Base-by-base conservation (phyloP, 306 rosid species). In the Datisca glomerata region DNA sequence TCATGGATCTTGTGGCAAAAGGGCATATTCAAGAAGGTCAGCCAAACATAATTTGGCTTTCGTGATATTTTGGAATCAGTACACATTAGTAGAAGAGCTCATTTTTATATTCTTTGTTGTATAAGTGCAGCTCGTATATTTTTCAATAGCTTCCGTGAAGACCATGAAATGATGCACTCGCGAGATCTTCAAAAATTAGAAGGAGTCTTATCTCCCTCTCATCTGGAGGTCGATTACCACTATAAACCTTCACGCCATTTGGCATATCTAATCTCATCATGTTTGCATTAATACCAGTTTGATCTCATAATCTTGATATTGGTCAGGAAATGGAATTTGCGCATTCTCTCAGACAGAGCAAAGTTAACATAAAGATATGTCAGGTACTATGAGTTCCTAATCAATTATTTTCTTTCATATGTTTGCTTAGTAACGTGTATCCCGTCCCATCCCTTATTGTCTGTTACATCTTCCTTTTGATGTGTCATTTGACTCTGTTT, bases 321-420 rank as follows among this genome's bases (percentile, higher is more conserved):
- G 12, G 41, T 37, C 46, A 80, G 98, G 98, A 91, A 73, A 91
- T 91, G 94, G 94, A 91, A 55, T 91, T 91, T 22, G 94, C 98
- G 43, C 96, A 84, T 69, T 63, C 96, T 5, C 91, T 84, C 36
- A 74, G 95, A 74, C 62, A 77, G 62, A 63, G 81, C 71, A 89
- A 89, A 68, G 84, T 89, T 68, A 83, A 72, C 69, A 89, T 89
- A 47, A 89, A 89, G 81, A 79, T 89, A 53, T 83, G 97, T 64
- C 83, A 72, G 93, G 97, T 83, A 80, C 56, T 37, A n/a, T n/a
- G n/a, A n/a, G n/a, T n/a, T n/a, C n/a, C 12, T 12, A 47, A 31
- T 18, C 18, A 19, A 19, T 27, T 47, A 19, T 47, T 18, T 19
- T 31, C n/a, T 31, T 28, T 47, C 18, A 47, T 19, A 49, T 24